Evolutionary conservation across 2,329 filamentous ascomycete genomes (phyloP), one percentile per base, ranked within the genome.

Genomic region (Colletotrichum caudatum): DNA sequence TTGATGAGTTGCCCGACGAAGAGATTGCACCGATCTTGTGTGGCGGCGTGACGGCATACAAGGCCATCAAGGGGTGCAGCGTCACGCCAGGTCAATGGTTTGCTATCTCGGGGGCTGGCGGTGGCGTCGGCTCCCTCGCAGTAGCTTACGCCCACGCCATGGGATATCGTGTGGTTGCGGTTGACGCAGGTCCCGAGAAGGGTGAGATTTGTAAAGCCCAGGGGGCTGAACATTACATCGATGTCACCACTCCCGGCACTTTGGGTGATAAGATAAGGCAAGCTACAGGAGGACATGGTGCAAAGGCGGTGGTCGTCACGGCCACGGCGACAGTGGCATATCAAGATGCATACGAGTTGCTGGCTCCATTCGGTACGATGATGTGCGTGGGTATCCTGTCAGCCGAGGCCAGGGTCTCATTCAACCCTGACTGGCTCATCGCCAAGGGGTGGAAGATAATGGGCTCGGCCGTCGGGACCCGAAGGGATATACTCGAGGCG

Each of bases 31-130:
- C 83, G 0, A 78, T 84, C 8, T 71, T 85, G 41, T 85, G 83
- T 64, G 82, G 79, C 0, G 83, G 83, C 0, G 81, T 84, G 0
- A 84, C 83, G 0, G 83, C 82, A 0, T 85, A 84, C 71, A 82
- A 81, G 73, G 82, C 81, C 0, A 62, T 84, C 59, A 83, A 83
- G 73, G 71, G 70, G 1, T 79, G 78, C 41, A 74, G 67, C 4
- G 71, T 78, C 5, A 74, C 69, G 0, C 79, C 80, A 0, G 82
- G 82, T 2, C 76, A 81, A 63, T 82, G 78, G 77, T 71, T 84
- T 1, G 80, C 78, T 0, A 76, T 85, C 7, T 76, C 78, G 0
- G 83, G 83, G 2, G 82, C 77, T 2, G 82, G 78, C 0, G 82
- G 82, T 6, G 83, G 83, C 0, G 81, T 84, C 1, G 83, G 82